A percentile compares a stretch with the other conserved stretches of the same genome.
Conservation (phyloP, 2,329 filamentous ascomycete genomes). For the Exophiala sp. region DNA sequence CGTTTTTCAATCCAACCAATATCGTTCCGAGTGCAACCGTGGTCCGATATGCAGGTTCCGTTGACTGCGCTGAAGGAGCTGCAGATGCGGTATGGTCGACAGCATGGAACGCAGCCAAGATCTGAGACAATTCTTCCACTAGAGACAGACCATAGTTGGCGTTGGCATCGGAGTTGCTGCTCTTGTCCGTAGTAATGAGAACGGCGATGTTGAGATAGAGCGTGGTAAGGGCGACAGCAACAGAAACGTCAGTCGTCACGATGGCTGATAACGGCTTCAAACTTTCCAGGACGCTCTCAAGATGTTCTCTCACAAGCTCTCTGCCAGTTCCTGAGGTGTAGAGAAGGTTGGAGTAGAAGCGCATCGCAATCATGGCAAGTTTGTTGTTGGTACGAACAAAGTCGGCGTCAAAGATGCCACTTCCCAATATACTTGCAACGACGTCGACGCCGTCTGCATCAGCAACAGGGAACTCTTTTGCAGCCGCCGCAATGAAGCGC, state of each 20-base stretch:
- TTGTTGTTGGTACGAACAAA: constrained; percentile 68
- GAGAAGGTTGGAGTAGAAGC: constrained; percentile 81
- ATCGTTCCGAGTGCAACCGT: constrained; percentile 82
- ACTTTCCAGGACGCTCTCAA: constrained; percentile 60
- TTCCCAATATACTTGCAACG: constrained; percentile 57
- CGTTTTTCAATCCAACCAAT: constrained; percentile 53
- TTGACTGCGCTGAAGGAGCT: constrained; percentile 60
- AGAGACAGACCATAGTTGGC: constrained; percentile 47
- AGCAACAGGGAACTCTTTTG: constrained; percentile 62
- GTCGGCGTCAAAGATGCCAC: constrained; percentile 55
- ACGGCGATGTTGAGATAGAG: constrained; percentile 82
- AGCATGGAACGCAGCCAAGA: constrained; percentile 46
- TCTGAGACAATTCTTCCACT: constrained; percentile 58
- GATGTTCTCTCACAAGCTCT: constrained; percentile 56
- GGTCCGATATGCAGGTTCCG: constrained; percentile 77
- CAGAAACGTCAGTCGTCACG: constrained; percentile 65
- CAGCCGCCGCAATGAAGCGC: constrained; percentile 71
- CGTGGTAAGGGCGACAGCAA: constrained; percentile 78
- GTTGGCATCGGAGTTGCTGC: constrained; percentile 39
- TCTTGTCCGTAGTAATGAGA: constrained; percentile 54
- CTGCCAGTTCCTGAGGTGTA: constrained; percentile 66
- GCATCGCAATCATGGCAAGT: constrained; percentile 73
- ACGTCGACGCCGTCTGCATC: constrained; percentile 56
- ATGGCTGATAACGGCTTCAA: constrained; percentile 61
- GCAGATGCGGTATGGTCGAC: constrained; percentile 23